phyloP scores from a whole-genome alignment of 2,329 filamentous ascomycete species.

The Xylariaceae sp. region DNA sequence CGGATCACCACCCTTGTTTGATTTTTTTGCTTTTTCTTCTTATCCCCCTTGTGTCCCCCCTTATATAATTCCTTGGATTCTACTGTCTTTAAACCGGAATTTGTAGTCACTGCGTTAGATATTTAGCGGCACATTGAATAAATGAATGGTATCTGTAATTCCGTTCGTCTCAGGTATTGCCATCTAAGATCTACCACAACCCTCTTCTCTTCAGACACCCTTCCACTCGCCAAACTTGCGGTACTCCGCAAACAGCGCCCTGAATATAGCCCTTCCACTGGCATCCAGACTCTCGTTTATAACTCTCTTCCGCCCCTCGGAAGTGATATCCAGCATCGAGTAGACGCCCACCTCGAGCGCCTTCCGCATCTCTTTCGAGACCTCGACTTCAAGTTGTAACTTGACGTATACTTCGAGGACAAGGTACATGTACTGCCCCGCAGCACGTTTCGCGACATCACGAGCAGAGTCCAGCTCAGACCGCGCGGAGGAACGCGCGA shows the following conservation, averaged over 20 bases:
- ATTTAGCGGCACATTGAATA: too few relatives aligned
- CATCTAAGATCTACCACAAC: background rate
- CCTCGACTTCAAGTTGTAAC: conserved; percentile 52
- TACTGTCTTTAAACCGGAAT: too few relatives aligned
- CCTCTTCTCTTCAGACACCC: conserved; percentile 36
- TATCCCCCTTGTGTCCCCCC: too few relatives aligned
- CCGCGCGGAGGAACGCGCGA: conserved; percentile 38
- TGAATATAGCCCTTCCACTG: conserved; percentile 56
- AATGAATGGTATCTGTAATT: background rate
- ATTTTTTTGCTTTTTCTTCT: too few relatives aligned
- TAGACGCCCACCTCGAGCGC: conserved; percentile 56
- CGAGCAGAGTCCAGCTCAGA: conserved; percentile 52
- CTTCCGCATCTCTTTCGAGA: conserved; percentile 49
- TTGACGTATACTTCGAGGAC: conserved; percentile 57
- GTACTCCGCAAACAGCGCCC: conserved; percentile 56
- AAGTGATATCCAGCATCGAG: conserved; percentile 56
- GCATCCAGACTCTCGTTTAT: conserved; percentile 58
- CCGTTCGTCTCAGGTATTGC: background rate
- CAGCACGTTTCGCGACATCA: conserved; percentile 57
- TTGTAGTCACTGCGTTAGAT: too few relatives aligned
- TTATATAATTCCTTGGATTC: too few relatives aligned
- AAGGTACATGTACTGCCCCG: conserved; percentile 59
- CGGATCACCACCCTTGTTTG: too few relatives aligned
- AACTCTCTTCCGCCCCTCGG: conserved; percentile 50
- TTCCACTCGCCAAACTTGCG: conserved; percentile 62